Conservation (phyloP, 192 early-diverging fungal genomes). For the Rhizophagus sp. region DNA sequence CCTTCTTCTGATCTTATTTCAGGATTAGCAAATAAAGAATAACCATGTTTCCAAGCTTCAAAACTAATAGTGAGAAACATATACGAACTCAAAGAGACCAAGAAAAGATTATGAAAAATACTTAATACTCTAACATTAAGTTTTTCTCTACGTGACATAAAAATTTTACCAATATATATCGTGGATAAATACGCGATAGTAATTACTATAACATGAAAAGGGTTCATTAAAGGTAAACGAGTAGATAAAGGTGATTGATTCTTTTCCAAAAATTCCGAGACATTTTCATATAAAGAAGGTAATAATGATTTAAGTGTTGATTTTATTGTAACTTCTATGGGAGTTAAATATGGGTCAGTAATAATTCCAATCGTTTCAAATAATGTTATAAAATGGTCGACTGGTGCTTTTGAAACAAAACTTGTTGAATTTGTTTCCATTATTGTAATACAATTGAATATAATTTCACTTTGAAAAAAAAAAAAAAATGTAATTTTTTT, state of each 20-base stretch:
- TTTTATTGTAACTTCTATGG: slow-evolving; percentile 13
- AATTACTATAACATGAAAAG: slow-evolving; percentile 59
- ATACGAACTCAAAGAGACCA: slow-evolving; percentile 57
- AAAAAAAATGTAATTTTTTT: too few species aligned
- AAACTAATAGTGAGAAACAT: slow-evolving; percentile 52
- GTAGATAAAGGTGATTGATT: slow-evolving; percentile 38
- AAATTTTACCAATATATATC: slow-evolving; percentile 48
- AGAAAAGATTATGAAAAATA: slow-evolving; percentile 55
- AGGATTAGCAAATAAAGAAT: slow-evolving; percentile 53
- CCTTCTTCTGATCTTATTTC: slow-evolving; percentile 51
- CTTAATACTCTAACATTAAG: slow-evolving; percentile 52
- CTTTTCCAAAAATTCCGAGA: slow-evolving; percentile 32
- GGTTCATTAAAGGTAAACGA: slow-evolving; percentile 65
- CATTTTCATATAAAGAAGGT: slow-evolving; percentile 33
- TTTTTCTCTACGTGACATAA: slow-evolving; percentile 51
- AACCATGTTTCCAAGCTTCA: slow-evolving; percentile 50
- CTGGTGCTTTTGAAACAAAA: neutral
- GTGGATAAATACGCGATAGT: slow-evolving; percentile 46
- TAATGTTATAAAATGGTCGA: slow-evolving; percentile 22
- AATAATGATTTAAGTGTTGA: neutral
- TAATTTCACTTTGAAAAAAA: too few species aligned
- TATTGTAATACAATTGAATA: neutral
- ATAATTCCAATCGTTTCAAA: neutral
- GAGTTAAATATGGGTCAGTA: neutral
- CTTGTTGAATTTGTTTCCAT: neutral